Conservation (phyloP, 768 basidiomycete genomes). For the Tephrocybe rancida region DNA sequence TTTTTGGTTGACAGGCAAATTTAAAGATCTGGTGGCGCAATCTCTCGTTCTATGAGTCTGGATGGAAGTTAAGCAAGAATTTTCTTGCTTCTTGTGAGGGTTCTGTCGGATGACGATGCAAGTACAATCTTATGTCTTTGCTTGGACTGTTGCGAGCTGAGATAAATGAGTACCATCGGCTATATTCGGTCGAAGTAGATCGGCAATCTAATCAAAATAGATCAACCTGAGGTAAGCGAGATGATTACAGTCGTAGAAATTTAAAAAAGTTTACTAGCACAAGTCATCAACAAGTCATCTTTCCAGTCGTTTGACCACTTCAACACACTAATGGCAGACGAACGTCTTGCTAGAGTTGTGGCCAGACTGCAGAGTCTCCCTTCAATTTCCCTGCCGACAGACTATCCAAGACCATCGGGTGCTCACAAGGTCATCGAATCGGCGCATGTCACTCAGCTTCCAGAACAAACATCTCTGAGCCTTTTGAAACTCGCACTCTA, state of each 20-base stretch:
- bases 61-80: too few relatives aligned
- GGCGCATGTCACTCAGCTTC: conserved; percentile 69
- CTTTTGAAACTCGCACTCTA: conserved; percentile 83
- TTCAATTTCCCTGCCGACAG: conserved; percentile 90
- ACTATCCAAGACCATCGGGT: conserved; percentile 85
- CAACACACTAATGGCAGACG: conserved; percentile 36
- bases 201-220: not conserved
- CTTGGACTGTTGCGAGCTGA: too few relatives aligned
- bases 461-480: conserved; percentile 73
- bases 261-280: not conserved
- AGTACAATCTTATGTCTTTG: too few relatives aligned
- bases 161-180: too few relatives aligned
- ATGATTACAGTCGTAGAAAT: conserved; percentile 10
- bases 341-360: conserved; percentile 57
- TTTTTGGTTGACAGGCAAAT: too few relatives aligned
- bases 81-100: too few relatives aligned
- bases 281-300: too few relatives aligned
- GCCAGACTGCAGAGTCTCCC: conserved; percentile 79
- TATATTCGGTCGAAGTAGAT: conserved; percentile 4
- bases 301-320: not conserved
- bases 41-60: too few relatives aligned
- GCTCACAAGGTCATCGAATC: conserved; percentile 84
- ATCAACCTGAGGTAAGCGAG: not conserved
- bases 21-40: too few relatives aligned
- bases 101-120: too few relatives aligned